These are phyloP conservation scores for Nakaseomyces delphensis DNA, from an alignment of 1,139 yeast species.

Conservation along the genomic window DNA sequence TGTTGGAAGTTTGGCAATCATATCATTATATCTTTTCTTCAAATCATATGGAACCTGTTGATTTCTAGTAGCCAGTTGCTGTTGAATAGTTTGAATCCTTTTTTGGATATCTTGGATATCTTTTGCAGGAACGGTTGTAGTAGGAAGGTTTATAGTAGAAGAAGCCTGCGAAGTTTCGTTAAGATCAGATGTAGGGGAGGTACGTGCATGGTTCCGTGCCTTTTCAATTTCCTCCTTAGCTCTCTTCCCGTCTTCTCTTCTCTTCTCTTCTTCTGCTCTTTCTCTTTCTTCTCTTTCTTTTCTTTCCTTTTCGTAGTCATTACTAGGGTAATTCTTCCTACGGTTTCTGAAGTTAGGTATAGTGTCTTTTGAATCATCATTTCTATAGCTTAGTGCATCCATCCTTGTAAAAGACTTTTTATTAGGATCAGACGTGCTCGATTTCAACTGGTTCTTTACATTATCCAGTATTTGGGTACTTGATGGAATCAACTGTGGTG, in stretches of 20 bases:
- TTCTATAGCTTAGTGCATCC: slow-evolving; percentile 31
- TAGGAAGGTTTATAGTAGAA: not conserved
- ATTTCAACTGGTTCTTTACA: slow-evolving; percentile 54
- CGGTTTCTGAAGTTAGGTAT: slow-evolving; percentile 32
- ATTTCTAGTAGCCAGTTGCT: slow-evolving; percentile 22
- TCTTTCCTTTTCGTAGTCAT: slow-evolving; percentile 4
- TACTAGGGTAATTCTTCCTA: slow-evolving; percentile 21
- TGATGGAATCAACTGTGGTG: slow-evolving; percentile 69
- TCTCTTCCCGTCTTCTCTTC: slow-evolving; percentile 2
- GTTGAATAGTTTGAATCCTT: slow-evolving; percentile 14
- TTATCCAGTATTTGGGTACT: slow-evolving; percentile 57
- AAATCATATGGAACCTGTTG: slow-evolving; percentile 30
- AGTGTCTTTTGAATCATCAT: slow-evolving; percentile 38
- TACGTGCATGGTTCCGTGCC: slow-evolving; percentile 11
- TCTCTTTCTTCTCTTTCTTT: slow-evolving; percentile 12
- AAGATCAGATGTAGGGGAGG: not conserved
- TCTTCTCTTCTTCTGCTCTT: slow-evolving; percentile 30
- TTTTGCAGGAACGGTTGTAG: slow-evolving; percentile 43
- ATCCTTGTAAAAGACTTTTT: slow-evolving; percentile 16
- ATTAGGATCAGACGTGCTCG: slow-evolving; percentile 12
- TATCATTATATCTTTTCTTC: slow-evolving; percentile 32
- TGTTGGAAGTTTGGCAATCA: slow-evolving; percentile 62
- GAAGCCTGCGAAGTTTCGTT: not conserved
- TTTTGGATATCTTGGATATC: slow-evolving; percentile 37
- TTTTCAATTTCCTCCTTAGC: slow-evolving; percentile 6